Base-by-base conservation (phyloP, 2,329 filamentous ascomycete species). In the Cladorrhinum sp. region DNA sequence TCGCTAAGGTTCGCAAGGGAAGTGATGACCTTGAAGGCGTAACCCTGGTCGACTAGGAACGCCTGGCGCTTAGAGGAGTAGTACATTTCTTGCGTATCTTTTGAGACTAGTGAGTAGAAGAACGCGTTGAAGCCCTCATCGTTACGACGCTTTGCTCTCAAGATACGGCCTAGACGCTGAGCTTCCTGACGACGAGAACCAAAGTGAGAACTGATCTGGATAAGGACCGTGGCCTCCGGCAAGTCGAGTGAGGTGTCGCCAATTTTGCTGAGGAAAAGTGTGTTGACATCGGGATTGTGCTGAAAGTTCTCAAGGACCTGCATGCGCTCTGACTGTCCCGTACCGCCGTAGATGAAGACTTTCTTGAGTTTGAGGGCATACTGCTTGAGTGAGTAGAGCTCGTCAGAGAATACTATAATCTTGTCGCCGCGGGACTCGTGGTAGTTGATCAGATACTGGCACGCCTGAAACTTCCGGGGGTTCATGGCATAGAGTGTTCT, bases 91-190 rank as follows among this genome's bases (percentile, higher is more conserved):
- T 93, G 89, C 0, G 95, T 99, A 72, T 99, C 95, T 74, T 98
- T 98, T 5, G 91, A 96, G 2, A 99, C 95, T 0, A 99, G 83
- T 0, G 92, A 96, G 77, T 99, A 99, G 79, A 99, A 99, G 75
- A 98, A 99, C 0, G 95, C 95, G 72, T 99, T 99, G 76, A 99
- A 99, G 7, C 95, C 95, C 74, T 98, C 95, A 68, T 99, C 95
- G 69, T 97, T 98, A 73, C 95, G 85, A 18, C 95, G 86, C 77
- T 99, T 99, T 14, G 95, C 95, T 76, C 95, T 86, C 2, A 99
- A 84, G 69, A 99, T 98, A 56, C 95, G 89, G 2, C 95, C 95
- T 0, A 98, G 81, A 2, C 95, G 87, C 73, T 98, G 95, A 0
- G 95, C 95, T 77, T 99, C 95, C 75, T 98, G 95, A 77, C 95